Evolutionary conservation across 2,329 filamentous ascomycete genomes (phyloP).

Genomic region (Talaromyces sp.): DNA sequence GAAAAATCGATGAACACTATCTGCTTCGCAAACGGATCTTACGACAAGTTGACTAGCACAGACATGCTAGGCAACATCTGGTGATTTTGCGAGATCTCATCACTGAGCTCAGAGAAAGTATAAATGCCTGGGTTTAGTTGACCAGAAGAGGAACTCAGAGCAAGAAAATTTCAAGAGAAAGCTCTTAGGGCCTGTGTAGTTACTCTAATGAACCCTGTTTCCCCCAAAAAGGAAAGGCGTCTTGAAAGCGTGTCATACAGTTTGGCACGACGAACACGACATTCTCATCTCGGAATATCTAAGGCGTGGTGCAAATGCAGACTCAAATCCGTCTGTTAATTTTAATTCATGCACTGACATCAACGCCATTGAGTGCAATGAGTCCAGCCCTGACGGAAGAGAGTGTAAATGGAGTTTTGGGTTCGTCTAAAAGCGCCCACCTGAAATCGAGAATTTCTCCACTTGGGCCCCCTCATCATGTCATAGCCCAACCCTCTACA

Average conservation of each 20-base stretch:
- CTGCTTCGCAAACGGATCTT: too few species aligned
- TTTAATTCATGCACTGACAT: background rate
- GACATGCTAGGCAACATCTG: too few species aligned
- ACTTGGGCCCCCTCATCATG: constrained; percentile 5
- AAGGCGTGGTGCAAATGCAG: background rate
- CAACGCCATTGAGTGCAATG: background rate
- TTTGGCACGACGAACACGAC: background rate
- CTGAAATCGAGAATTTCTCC: background rate
- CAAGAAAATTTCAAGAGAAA: too few species aligned
- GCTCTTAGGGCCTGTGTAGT: too few species aligned
- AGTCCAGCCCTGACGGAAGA: background rate
- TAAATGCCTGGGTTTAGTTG: too few species aligned
- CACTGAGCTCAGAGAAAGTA: background rate
- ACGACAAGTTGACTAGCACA: too few species aligned
- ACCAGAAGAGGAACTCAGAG: too few species aligned
- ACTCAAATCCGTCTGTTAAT: background rate
- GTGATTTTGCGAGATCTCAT: too few species aligned
- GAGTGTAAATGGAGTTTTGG: background rate
- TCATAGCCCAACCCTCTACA: background rate
- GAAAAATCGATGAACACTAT: too few species aligned
- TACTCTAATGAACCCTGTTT: too few species aligned
- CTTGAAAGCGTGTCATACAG: too few species aligned
- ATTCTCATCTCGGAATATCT: background rate
- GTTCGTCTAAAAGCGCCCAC: background rate
- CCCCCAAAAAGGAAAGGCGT: too few species aligned